Conservation (phyloP, 495 filamentous ascomycete genomes). For the Hyaloscypha variabilis region DNA sequence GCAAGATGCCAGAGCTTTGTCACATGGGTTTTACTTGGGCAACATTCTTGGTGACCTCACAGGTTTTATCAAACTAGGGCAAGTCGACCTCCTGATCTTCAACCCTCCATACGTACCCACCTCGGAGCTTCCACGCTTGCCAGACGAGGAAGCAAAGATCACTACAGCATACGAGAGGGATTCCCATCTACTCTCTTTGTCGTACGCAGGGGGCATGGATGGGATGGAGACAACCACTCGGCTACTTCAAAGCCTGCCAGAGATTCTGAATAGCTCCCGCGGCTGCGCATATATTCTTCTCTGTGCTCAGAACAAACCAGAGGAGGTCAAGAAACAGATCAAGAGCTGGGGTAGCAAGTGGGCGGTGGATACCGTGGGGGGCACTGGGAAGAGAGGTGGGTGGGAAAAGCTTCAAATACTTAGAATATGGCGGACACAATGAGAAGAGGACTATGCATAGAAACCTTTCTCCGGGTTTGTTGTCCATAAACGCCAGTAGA, state of each 20-base stretch:
- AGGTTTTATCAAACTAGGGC: conserved; percentile 51
- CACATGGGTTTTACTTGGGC: conserved; percentile 53
- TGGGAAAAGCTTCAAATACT: conserved; percentile 90
- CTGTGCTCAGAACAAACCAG: conserved; percentile 83
- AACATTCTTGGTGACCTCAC: conserved; percentile 68
- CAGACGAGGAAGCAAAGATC: conserved; percentile 32
- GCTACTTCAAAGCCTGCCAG: conserved; percentile 67
- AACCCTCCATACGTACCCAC: conserved; percentile 98
- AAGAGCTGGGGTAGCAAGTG: conserved; percentile 58
- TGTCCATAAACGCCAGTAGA: conserved; percentile 31
- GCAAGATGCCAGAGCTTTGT: conserved; percentile 53
- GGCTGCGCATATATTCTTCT: conserved; percentile 90
- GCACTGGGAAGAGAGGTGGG: conserved; percentile 81
- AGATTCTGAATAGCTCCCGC: conserved; percentile 55
- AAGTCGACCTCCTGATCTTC: conserved; percentile 86
- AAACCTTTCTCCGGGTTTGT: conserved; percentile 11
- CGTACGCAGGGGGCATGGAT: conserved; percentile 84
- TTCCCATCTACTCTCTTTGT: conserved; percentile 79
- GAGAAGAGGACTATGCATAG: neutral
- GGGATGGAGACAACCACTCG: conserved; percentile 93
- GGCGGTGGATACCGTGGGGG: conserved; percentile 77
- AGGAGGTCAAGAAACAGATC: conserved; percentile 70
- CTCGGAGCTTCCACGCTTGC: conserved; percentile 60
- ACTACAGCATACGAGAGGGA: conserved; percentile 42
- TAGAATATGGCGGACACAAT: conserved; percentile 65